phyloP scores from a whole-genome alignment of 179 eudicot genomes.

The Heliamphora pulchella region DNA sequence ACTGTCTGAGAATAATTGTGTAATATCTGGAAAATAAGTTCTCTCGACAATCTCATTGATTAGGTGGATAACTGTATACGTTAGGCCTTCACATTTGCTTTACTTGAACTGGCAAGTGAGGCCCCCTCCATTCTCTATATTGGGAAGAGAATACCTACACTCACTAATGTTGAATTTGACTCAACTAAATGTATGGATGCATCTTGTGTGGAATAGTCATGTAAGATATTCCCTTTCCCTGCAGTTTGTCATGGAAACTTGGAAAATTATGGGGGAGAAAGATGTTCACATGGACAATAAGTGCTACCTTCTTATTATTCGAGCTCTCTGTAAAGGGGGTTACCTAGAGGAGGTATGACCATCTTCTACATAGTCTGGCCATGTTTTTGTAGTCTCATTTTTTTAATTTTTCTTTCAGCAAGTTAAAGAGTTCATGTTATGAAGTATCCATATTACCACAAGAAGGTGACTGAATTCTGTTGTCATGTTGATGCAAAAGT shows the following conservation, averaged over 20 bases:
- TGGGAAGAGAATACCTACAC: background rate
- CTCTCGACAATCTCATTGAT: background rate
- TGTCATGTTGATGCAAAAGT: background rate
- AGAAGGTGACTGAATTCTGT: background rate
- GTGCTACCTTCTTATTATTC: conserved; percentile 46
- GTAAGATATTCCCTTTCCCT: conserved; percentile 15
- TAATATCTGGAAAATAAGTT: background rate
- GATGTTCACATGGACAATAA: conserved; percentile 39
- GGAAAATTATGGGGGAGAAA: conserved; percentile 61
- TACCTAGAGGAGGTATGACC: conserved; percentile 72
- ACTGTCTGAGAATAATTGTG: background rate
- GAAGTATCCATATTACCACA: too few relatives aligned
- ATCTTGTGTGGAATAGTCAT: conserved; percentile 2
- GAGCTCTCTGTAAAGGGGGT: conserved; percentile 78
- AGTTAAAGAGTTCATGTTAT: background rate
- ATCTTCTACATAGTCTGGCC: background rate
- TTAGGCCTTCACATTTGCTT: background rate
- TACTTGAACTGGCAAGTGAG: background rate
- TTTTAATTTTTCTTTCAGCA: background rate
- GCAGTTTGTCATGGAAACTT: conserved; percentile 86
- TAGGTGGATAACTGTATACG: background rate
- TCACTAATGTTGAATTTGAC: background rate
- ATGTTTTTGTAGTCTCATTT: background rate
- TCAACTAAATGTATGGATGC: background rate
- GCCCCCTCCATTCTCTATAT: background rate